Evolutionary conservation across 2,329 filamentous ascomycete species (phyloP).

Genomic region (Celoporthe dispersa): DNA sequence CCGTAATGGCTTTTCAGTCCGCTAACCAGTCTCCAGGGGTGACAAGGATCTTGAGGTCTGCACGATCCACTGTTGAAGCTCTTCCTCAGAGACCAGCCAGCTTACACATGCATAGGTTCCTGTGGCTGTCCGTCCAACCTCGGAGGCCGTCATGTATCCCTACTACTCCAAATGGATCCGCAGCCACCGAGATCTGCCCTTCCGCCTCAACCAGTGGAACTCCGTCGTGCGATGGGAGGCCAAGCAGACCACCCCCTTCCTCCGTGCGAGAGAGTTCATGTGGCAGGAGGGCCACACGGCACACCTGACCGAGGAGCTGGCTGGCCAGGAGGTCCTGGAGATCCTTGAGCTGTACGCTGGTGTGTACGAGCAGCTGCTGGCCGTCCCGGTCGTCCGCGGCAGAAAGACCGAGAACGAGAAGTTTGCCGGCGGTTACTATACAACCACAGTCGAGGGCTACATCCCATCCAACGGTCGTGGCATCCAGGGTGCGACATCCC

Average conservation of each 20-base stretch:
- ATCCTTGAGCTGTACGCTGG: constrained; percentile 92
- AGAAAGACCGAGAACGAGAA: constrained; percentile 97
- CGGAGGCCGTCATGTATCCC: constrained; percentile 87
- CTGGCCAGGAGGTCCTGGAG: constrained; percentile 84
- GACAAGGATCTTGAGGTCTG: constrained; percentile 80
- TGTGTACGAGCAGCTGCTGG: constrained; percentile 91
- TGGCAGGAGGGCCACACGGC: constrained; percentile 97
- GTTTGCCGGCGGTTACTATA: constrained; percentile 96
- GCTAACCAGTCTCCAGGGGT: constrained; percentile 60
- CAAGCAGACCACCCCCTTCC: constrained; percentile 87
- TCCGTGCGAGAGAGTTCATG: constrained; percentile 91
- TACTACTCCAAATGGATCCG: constrained; percentile 98
- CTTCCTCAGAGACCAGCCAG: not conserved
- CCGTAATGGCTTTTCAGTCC: not conserved
- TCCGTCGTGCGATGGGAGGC: constrained; percentile 93
- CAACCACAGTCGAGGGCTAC: constrained; percentile 95
- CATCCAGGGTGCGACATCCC: constrained; percentile 94
- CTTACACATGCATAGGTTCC: constrained; percentile 50
- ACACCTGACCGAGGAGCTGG: constrained; percentile 81
- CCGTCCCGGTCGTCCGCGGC: constrained; percentile 92
- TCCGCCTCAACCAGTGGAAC: constrained; percentile 98
- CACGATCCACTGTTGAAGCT: not conserved
- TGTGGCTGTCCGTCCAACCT: constrained; percentile 70
- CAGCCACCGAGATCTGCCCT: constrained; percentile 90
- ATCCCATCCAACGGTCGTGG: constrained; percentile 94